These are phyloP conservation scores for Pythium monospermum DNA, from an alignment of 352 stramenopile species.

Conservation along the genomic window DNA sequence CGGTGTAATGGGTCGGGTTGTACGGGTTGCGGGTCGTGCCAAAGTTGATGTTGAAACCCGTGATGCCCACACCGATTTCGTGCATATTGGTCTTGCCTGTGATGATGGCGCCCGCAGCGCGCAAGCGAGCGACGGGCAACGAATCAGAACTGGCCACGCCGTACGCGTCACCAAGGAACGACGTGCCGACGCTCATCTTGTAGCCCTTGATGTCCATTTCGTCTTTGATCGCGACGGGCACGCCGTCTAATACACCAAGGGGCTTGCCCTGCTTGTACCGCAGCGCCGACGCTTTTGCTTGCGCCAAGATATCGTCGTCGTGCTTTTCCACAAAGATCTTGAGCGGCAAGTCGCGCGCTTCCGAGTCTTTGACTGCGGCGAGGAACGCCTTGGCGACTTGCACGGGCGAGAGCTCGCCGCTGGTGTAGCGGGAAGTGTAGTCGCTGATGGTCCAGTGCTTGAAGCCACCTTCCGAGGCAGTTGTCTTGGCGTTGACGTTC, in stretches of 20 bases:
- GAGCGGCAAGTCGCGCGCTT: constrained; percentile 41
- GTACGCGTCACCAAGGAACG: constrained; percentile 57
- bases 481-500: constrained; percentile 23
- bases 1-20: constrained; percentile 77
- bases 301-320: constrained; percentile 60
- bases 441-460: constrained; percentile 65
- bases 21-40: constrained; percentile 83
- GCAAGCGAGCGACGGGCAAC: constrained; percentile 49
- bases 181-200: constrained; percentile 66
- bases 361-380: constrained; percentile 45
- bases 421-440: constrained; percentile 56
- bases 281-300: constrained; percentile 58
- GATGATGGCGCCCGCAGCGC: constrained; percentile 77
- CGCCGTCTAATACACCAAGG: constrained; percentile 81
- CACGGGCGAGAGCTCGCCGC: constrained; percentile 35
- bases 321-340: constrained; percentile 74
- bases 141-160: constrained; percentile 41
- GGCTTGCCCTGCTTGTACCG: constrained; percentile 63
- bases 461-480: constrained; percentile 35
- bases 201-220: constrained; percentile 73
- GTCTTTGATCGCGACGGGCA: constrained; percentile 88
- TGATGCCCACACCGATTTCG: constrained; percentile 73
- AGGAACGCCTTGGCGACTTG: constrained; percentile 68
- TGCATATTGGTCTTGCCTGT: constrained; percentile 89
- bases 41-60: constrained; percentile 75